phyloP scores from a whole-genome alignment of 371 early-diverging fungal species.

The Mucor ambiguus region DNA sequence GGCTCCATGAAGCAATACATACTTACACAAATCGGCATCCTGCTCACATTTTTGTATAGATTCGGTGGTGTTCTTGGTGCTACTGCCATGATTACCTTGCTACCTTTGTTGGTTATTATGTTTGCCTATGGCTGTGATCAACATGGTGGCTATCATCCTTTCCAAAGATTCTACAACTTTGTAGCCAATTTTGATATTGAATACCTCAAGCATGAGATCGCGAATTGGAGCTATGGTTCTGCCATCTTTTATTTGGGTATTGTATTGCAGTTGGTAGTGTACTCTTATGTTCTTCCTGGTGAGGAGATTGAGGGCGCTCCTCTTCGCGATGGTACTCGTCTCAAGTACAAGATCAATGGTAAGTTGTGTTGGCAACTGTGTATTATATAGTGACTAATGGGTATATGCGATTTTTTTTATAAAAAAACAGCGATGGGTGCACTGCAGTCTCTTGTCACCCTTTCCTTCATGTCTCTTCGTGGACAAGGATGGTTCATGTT shows the following conservation, averaged over 20 bases:
- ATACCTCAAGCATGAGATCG: conserved; percentile 27
- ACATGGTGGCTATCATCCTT: conserved; percentile 51
- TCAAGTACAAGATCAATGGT: conserved; percentile 82
- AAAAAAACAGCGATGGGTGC: conserved; percentile 32
- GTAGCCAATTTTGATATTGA: conserved; percentile 30
- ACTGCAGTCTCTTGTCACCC: conserved; percentile 62
- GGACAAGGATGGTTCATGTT: conserved; percentile 43
- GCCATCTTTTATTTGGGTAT: conserved; percentile 64
- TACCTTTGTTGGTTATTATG: conserved; percentile 67
- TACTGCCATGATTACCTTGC: conserved; percentile 55
- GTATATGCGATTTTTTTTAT: too few relatives aligned
- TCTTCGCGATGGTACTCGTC: conserved; percentile 68
- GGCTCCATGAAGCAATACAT: too few relatives aligned
- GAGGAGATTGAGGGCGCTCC: conserved; percentile 65
- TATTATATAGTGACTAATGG: too few relatives aligned
- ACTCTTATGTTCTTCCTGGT: conserved; percentile 76
- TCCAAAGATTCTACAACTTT: conserved; percentile 27
- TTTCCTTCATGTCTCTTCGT: conserved; percentile 45
- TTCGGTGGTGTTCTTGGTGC: conserved; percentile 82
- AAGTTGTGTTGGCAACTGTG: conserved; percentile 14
- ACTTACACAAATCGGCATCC: too few relatives aligned
- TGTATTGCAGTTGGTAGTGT: conserved; percentile 67
- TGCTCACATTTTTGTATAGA: conserved; percentile 21
- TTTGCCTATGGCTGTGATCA: conserved; percentile 67
- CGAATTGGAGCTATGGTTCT: conserved; percentile 47